Conservation (phyloP, 2,329 filamentous ascomycete species). For the Periconia digitata region DNA sequence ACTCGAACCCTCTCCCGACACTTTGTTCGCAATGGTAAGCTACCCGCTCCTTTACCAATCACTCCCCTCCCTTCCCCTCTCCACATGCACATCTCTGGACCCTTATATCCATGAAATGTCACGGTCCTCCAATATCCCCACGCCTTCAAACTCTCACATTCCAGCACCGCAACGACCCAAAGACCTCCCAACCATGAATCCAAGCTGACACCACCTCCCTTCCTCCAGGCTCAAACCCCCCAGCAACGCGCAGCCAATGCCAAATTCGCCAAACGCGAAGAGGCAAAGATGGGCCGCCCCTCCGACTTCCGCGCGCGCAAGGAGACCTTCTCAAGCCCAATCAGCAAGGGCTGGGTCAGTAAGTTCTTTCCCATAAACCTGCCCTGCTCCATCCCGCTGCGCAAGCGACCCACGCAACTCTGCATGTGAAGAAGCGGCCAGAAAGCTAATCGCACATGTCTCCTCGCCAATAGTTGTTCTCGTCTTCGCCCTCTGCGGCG, state of each 20-base stretch:
- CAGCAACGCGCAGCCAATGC: constrained; percentile 80
- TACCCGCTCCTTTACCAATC: not conserved
- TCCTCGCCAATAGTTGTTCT: constrained; percentile 57
- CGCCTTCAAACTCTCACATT: not conserved
- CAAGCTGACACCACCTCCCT: not conserved
- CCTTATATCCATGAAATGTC: too few species aligned
- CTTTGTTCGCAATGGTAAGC: constrained; percentile 1
- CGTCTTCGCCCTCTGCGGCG: constrained; percentile 65
- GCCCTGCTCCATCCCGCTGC: not conserved
- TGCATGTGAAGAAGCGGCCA: not conserved
- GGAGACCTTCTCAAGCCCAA: constrained; percentile 55
- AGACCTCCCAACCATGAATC: not conserved
- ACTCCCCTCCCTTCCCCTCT: not conserved
- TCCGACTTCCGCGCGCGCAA: constrained; percentile 54
- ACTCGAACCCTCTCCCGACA: not conserved
- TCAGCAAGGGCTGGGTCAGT: constrained; percentile 63
- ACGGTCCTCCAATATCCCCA: not conserved
- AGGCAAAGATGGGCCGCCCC: constrained; percentile 71
- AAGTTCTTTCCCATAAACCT: constrained; percentile 36
- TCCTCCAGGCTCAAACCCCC: constrained; percentile 76
- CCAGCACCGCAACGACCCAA: not conserved
- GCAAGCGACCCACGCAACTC: not conserved
- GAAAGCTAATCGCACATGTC: not conserved
- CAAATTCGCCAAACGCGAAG: constrained; percentile 74
- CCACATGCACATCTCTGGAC: not conserved